Percentiles rank a stretch among this genome's conserved stretches.
Evolutionary conservation across 2,329 filamentous ascomycete genomes (phyloP).

Genomic region (Myriosclerotinia scirpicola): DNA sequence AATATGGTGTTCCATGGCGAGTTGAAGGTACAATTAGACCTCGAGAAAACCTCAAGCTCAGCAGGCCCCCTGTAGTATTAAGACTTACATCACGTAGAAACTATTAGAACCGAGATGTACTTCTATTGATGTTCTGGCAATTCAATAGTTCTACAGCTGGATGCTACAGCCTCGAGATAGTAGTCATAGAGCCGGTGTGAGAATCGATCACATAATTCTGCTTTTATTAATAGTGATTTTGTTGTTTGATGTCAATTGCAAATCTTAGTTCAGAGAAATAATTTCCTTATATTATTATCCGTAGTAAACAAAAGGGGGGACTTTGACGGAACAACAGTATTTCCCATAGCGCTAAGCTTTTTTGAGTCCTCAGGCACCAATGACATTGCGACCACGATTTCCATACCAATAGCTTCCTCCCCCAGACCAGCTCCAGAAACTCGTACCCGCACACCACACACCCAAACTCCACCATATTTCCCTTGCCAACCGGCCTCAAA

Average conservation of each 20-base stretch:
- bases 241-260: no score
- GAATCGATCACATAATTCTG: background rate
- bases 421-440: slow-evolving; percentile 1
- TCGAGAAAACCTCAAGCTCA: background rate
- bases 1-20: background rate
- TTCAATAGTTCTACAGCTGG: background rate
- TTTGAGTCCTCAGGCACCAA: background rate
- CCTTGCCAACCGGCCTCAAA: slow-evolving; percentile 13
- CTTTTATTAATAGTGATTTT: background rate
- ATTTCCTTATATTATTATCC: background rate
- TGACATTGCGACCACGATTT: slow-evolving; percentile 23
- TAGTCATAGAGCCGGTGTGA: background rate
- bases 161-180: background rate
- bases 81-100: background rate
- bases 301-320: background rate
- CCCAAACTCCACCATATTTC: background rate
- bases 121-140: background rate
- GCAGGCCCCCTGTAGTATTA: background rate
- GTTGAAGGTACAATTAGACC: background rate
- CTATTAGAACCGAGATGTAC: background rate
- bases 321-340: background rate
- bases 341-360: background rate
- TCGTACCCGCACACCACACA: background rate
- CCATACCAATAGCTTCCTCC: slow-evolving; percentile 20
- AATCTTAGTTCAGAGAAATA: background rate